Conservation (phyloP, 2,329 filamentous ascomycete species). For the Bipolaris gigantea region DNA sequence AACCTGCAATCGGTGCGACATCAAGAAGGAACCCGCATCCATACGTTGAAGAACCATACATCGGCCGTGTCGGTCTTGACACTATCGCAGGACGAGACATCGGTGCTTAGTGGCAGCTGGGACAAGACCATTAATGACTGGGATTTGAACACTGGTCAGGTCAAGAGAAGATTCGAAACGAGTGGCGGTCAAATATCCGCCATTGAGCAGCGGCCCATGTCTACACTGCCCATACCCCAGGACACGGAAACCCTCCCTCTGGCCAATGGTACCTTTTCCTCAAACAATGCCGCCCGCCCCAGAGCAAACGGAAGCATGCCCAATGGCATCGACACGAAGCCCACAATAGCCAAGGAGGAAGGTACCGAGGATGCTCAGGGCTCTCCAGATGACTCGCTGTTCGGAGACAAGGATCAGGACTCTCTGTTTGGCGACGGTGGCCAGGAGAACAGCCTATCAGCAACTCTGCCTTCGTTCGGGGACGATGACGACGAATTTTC, state of each 20-base stretch:
- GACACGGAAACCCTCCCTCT: constrained; percentile 61
- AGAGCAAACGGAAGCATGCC: constrained; percentile 57
- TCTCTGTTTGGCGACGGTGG: constrained; percentile 87
- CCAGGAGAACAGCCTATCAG: constrained; percentile 42
- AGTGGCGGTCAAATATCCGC: constrained; percentile 83
- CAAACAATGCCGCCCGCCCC: constrained; percentile 68
- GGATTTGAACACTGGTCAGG: constrained; percentile 85
- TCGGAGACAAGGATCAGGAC: constrained; percentile 71
- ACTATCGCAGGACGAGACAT: constrained; percentile 81
- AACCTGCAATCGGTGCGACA: constrained; percentile 92
- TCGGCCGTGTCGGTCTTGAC: constrained; percentile 89
- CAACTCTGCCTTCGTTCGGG: constrained; percentile 60
- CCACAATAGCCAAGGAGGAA: constrained; percentile 29
- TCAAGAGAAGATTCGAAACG: constrained; percentile 74
- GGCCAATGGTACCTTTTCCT: constrained; percentile 70
- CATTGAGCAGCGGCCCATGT: constrained; percentile 80
- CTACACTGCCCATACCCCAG: constrained; percentile 72
- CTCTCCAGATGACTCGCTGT: constrained; percentile 77
- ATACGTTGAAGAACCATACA: constrained; percentile 77
- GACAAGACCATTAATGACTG: constrained; percentile 93
- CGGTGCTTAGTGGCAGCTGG: constrained; percentile 90
- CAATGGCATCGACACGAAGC: constrained; percentile 43
- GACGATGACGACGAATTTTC: constrained; percentile 85
- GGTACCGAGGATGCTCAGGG: constrained; percentile 62
- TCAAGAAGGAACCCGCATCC: constrained; percentile 89